Conservation (phyloP, 139 green algal genomes). For the Volvox reticuliferus region DNA sequence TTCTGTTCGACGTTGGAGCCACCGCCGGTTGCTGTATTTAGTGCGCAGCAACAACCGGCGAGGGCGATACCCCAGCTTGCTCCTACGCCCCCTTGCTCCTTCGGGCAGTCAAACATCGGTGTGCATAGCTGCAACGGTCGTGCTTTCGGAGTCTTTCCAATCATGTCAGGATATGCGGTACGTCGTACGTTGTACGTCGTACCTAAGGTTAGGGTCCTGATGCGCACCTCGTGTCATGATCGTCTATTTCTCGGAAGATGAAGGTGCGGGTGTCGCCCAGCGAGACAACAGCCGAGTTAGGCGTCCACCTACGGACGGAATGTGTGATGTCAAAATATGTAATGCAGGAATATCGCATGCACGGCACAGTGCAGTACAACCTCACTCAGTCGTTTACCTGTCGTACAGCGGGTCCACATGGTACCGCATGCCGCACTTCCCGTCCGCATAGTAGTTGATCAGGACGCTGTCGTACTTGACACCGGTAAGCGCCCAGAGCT, state of each 20-base stretch:
- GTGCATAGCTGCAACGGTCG: too few relatives aligned
- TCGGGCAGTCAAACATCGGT: too few relatives aligned
- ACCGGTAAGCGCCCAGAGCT: slow-evolving; percentile 22
- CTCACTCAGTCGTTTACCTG: neutral
- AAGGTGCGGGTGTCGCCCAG: slow-evolving; percentile 61
- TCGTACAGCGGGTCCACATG: slow-evolving; percentile 65
- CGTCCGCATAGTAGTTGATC: slow-evolving; percentile 67
- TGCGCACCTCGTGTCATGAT: slow-evolving; percentile 42
- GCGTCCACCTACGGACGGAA: slow-evolving; percentile 50
- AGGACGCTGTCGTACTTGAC: slow-evolving; percentile 59
- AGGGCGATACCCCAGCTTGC: too few relatives aligned
- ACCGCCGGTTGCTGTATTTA: too few relatives aligned
- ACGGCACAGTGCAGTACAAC: neutral
- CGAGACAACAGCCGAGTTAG: slow-evolving; percentile 57
- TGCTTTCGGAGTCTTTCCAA: too few relatives aligned
- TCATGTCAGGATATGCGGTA: too few relatives aligned
- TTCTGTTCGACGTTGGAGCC: too few relatives aligned
- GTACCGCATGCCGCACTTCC: slow-evolving; percentile 68
- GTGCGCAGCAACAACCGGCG: too few relatives aligned
- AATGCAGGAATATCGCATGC: neutral
- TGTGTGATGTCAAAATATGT: too few relatives aligned
- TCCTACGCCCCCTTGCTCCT: too few relatives aligned
- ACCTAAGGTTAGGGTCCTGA: too few relatives aligned
- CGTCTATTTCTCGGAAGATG: slow-evolving; percentile 53
- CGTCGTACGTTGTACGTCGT: too few relatives aligned